A percentile compares a stretch with the other conserved stretches of the same genome.
phyloP scores from a whole-genome alignment of 768 basidiomycete species.

The Leccinum rimulosum region DNA sequence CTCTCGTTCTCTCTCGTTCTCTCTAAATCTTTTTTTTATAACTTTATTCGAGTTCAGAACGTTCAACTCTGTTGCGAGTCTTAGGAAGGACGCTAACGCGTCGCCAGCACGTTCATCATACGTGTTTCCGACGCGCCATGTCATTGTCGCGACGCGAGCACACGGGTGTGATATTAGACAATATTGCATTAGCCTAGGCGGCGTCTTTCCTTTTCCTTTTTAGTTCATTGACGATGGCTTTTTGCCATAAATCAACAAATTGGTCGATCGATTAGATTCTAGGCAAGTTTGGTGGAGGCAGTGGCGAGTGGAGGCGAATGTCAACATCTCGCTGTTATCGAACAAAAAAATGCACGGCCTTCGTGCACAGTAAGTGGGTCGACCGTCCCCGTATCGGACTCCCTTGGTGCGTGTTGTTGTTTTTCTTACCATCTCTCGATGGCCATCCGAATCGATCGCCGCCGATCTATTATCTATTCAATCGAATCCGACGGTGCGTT shows the following conservation, averaged over 20 bases:
- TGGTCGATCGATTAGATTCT: neutral
- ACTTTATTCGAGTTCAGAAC: neutral
- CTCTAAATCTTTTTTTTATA: too few relatives aligned
- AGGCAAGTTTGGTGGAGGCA: neutral
- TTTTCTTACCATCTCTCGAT: slow-evolving; percentile 1
- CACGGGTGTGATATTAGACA: neutral
- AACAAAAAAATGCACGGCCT: neutral
- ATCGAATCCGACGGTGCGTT: neutral
- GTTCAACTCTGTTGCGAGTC: neutral
- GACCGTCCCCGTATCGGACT: neutral
- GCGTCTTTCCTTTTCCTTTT: neutral
- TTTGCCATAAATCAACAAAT: neutral
- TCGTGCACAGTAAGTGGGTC: neutral
- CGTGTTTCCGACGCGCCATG: slow-evolving; percentile 16
- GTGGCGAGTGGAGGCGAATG: neutral
- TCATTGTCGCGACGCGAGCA: neutral
- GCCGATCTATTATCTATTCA: neutral
- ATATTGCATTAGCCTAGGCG: neutral
- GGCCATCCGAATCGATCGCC: slow-evolving; percentile 1
- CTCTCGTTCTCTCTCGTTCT: too few relatives aligned
- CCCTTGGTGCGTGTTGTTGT: neutral
- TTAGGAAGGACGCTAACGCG: neutral
- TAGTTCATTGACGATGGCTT: neutral
- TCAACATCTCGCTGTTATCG: neutral
- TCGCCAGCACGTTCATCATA: slow-evolving; percentile 17